phyloP scores from a whole-genome alignment of 192 early-diverging fungal genomes.

The Podila clonocystis region DNA sequence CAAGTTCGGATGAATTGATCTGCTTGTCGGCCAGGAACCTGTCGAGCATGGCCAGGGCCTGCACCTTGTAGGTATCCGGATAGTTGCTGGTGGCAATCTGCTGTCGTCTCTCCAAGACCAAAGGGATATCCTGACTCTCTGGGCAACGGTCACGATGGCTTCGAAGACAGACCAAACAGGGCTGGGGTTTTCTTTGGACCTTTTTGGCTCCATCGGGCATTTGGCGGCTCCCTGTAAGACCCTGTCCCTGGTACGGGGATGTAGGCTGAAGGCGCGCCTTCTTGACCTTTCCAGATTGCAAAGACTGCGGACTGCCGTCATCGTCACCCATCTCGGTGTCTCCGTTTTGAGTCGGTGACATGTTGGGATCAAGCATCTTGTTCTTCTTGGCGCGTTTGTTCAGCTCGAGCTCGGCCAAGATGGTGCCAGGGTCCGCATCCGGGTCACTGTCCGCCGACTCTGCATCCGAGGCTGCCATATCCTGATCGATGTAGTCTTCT shows the following conservation, averaged over 20 bases:
- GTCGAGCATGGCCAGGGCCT: slow-evolving; percentile 33
- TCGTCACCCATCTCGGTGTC: slow-evolving; percentile 29
- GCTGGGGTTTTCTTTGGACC: slow-evolving; percentile 20
- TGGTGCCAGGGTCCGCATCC: slow-evolving; percentile 19
- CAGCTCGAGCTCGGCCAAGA: slow-evolving; percentile 31
- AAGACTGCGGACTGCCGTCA: slow-evolving; percentile 11
- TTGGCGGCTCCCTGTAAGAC: background rate
- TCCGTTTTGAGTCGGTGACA: slow-evolving; percentile 19
- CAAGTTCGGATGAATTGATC: slow-evolving; percentile 32
- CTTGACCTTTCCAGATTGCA: slow-evolving; percentile 25
- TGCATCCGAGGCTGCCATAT: slow-evolving; percentile 28
- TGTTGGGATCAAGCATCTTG: slow-evolving; percentile 14
- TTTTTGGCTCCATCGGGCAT: slow-evolving; percentile 6
- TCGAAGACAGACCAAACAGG: slow-evolving; percentile 36
- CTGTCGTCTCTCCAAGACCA: slow-evolving; percentile 44
- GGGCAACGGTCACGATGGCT: slow-evolving; percentile 46
- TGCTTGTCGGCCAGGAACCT: slow-evolving; percentile 41
- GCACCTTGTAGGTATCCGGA: slow-evolving; percentile 37
- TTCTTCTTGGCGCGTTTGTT: slow-evolving; percentile 28
- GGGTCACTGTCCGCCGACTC: slow-evolving; percentile 29
- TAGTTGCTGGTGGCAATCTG: slow-evolving; percentile 51
- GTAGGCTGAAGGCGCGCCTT: slow-evolving; percentile 24
- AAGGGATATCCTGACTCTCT: slow-evolving; percentile 51
- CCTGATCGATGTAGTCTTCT: slow-evolving; percentile 46
- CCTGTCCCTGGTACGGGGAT: slow-evolving; percentile 30